These are phyloP conservation scores for Pseudozyma tsukubaensis DNA, from an alignment of 1,284 basidiomycete species.

Conservation along the genomic window DNA sequence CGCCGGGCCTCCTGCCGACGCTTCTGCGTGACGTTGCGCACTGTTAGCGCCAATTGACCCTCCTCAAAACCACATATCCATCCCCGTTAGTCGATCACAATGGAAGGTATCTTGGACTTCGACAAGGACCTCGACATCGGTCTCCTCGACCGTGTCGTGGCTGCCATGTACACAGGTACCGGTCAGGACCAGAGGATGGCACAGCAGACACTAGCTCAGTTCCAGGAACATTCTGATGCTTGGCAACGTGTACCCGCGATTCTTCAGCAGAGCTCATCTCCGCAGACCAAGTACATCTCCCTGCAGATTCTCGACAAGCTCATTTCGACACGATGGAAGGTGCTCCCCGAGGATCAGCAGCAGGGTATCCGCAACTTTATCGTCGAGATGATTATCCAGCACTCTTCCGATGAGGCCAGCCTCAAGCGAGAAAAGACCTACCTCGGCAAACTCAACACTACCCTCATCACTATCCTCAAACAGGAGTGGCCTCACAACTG, in stretches of 20 bases:
- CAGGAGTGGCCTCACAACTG: slow-evolving; percentile 99
- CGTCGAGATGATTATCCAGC: slow-evolving; percentile 90
- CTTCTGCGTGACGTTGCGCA: neutral
- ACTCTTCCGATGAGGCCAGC: slow-evolving; percentile 80
- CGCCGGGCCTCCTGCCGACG: neutral
- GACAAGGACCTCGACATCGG: slow-evolving; percentile 66
- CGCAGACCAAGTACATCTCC: slow-evolving; percentile 80
- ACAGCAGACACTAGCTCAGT: slow-evolving; percentile 73
- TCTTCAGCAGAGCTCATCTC: slow-evolving; percentile 83
- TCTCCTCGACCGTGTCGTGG: slow-evolving; percentile 66
- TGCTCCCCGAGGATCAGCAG: slow-evolving; percentile 87
- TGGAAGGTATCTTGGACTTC: slow-evolving; percentile 66
- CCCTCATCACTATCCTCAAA: slow-evolving; percentile 96
- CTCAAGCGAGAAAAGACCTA: slow-evolving; percentile 95
- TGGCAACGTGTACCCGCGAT: slow-evolving; percentile 98
- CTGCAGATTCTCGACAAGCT: slow-evolving; percentile 73
- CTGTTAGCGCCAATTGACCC: neutral
- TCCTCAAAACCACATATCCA: neutral
- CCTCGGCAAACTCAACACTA: slow-evolving; percentile 95
- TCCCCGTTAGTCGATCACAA: slow-evolving; percentile 7
- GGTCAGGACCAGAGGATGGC: slow-evolving; percentile 65
- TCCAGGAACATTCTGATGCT: slow-evolving; percentile 96
- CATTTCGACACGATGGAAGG: slow-evolving; percentile 94
- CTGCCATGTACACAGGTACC: slow-evolving; percentile 63
- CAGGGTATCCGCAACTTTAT: slow-evolving; percentile 92